A percentile compares a stretch with the other conserved stretches of the same genome.
Evolutionary conservation across 1,139 yeast species (phyloP).

Genomic region (Pichia sorboxylosa): DNA sequence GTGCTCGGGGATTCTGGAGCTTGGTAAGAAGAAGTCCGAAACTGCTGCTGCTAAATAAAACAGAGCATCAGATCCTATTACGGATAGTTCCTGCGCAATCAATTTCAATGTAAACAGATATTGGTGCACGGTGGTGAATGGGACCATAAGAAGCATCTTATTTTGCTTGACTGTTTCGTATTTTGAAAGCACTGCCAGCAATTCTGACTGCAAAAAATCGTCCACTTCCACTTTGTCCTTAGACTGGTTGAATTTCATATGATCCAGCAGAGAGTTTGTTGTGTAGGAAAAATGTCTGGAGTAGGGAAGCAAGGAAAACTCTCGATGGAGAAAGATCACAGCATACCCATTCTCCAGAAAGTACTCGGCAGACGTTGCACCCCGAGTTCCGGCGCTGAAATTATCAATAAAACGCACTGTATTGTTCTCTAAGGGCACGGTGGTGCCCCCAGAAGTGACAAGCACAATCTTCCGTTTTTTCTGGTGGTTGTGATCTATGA

Average conservation of each 20-base stretch:
- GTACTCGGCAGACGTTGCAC: conserved; percentile 91
- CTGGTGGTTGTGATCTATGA: conserved; percentile 38
- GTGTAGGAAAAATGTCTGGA: conserved; percentile 85
- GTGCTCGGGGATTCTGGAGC: conserved; percentile 76
- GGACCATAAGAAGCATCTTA: conserved; percentile 55
- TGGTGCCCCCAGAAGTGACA: conserved; percentile 96
- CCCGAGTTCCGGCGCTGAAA: conserved; percentile 95
- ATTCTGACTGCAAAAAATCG: conserved; percentile 46
- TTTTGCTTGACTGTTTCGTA: conserved; percentile 51
- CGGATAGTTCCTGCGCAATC: conserved; percentile 49
- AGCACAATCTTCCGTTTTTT: conserved; percentile 48
- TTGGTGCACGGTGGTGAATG: conserved; percentile 92
- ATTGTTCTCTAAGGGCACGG: conserved; percentile 93
- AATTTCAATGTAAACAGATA: conserved; percentile 72
- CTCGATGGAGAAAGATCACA: conserved; percentile 84
- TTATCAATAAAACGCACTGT: conserved; percentile 95
- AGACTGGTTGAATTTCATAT: conserved; percentile 42
- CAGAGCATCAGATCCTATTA: conserved; percentile 44
- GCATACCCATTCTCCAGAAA: conserved; percentile 78
- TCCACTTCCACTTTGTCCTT: conserved; percentile 44
- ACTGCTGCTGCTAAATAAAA: conserved; percentile 96
- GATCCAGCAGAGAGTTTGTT: conserved; percentile 78
- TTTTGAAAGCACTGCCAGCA: conserved; percentile 54
- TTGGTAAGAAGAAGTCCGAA: conserved; percentile 88
- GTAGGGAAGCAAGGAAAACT: conserved; percentile 82